These are phyloP conservation scores for Zoysia matrella DNA, from an alignment of 202 grass and related monocot genomes.

Conservation along the genomic window DNA sequence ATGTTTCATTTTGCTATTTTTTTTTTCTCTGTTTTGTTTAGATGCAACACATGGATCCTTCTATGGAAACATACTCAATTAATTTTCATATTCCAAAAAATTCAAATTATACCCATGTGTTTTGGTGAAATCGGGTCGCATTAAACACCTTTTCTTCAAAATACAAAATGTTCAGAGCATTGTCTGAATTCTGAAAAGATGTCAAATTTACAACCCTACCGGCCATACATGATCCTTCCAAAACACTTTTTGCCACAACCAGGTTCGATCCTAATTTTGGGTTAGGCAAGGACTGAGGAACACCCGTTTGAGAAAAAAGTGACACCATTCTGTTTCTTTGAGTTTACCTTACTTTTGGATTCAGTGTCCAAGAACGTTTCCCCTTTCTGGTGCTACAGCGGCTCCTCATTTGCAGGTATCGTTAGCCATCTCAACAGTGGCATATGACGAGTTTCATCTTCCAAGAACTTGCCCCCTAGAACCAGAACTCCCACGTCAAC, in stretches of 20 bases:
- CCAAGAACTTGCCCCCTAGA: constrained; percentile 45
- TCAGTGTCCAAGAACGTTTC: background rate
- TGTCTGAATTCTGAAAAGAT: no score
- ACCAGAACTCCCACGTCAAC: constrained; percentile 31
- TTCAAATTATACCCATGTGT: background rate
- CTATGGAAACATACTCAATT: background rate
- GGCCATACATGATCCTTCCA: background rate
- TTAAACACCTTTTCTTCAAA: no score
- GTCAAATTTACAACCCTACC: background rate
- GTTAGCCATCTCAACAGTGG: constrained; percentile 2
- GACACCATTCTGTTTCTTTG: constrained; percentile 5
- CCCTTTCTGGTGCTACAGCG: constrained; percentile 28
- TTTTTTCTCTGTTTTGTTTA: background rate
- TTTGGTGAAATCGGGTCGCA: no score
- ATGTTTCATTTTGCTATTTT: background rate
- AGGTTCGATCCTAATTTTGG: background rate
- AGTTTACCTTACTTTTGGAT: constrained; percentile 12
- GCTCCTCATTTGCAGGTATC: background rate
- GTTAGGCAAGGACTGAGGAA: background rate
- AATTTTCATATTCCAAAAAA: background rate
- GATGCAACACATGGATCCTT: background rate
- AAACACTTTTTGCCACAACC: background rate
- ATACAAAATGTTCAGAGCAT: no score
- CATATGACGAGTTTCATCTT: constrained; percentile 34
- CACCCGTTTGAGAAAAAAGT: background rate